Conservation (phyloP, 805 yeast genomes). For the Blastobotrys robertii region DNA sequence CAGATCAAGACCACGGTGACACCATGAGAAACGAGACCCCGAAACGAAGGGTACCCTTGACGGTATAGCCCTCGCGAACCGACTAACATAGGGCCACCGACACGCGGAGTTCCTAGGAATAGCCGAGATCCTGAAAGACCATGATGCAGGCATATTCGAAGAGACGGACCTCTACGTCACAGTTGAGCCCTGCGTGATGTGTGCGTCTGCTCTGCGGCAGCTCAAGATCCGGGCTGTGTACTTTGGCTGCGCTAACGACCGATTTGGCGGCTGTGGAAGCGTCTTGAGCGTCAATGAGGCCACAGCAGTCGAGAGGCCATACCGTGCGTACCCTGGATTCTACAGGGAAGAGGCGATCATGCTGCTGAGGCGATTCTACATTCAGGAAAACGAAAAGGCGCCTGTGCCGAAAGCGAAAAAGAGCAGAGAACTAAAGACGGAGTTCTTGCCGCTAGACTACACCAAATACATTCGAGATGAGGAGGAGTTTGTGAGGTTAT, state of each 20-base stretch:
- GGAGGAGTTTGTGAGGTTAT: conserved; percentile 41
- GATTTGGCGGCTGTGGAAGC: conserved; percentile 96
- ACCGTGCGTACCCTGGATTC: conserved; percentile 66
- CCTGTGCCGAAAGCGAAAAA: conserved; percentile 73
- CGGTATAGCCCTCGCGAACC: not conserved
- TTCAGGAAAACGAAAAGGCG: conserved; percentile 75
- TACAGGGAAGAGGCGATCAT: conserved; percentile 74
- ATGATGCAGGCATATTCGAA: conserved; percentile 31
- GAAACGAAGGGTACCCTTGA: too few species aligned
- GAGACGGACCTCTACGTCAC: conserved; percentile 76
- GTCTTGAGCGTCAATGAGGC: conserved; percentile 54
- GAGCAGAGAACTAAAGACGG: conserved; percentile 40
- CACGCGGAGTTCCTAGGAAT: conserved; percentile 92
- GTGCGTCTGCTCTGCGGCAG: conserved; percentile 86
- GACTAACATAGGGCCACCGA: conserved; percentile 47
- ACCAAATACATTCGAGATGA: conserved; percentile 36
- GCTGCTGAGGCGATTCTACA: conserved; percentile 71
- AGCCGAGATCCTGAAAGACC: conserved; percentile 36
- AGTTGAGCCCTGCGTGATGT: conserved; percentile 97
- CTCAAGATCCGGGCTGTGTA: conserved; percentile 61
- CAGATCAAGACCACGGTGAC: too few species aligned
- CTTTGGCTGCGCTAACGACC: conserved; percentile 89
- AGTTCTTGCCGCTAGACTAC: conserved; percentile 48
- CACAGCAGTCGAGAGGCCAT: conserved; percentile 28
- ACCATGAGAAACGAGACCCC: too few species aligned